phyloP scores from a whole-genome alignment of 2,329 filamentous ascomycete genomes.

The Colletotrichum sp. region DNA sequence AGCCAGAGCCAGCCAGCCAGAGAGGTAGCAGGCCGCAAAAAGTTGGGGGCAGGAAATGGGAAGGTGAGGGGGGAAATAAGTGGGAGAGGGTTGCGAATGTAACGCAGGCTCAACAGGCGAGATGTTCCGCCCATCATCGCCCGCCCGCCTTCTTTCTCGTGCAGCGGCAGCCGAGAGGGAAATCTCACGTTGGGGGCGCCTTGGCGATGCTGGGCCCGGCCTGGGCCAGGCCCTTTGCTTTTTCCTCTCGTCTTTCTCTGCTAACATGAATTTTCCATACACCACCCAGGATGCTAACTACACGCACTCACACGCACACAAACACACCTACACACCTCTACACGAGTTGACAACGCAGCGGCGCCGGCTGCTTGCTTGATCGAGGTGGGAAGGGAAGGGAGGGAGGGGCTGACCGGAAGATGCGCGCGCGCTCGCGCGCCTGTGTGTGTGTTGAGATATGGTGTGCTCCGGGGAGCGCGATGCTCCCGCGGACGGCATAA shows the following conservation, averaged over 20 bases:
- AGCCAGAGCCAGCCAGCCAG: neutral
- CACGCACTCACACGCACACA: neutral
- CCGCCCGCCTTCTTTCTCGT: neutral
- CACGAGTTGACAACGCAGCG: neutral
- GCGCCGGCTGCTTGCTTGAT: constrained; percentile 16
- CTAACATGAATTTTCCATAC: neutral
- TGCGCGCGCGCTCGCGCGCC: neutral
- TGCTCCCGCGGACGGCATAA: neutral
- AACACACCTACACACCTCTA: neutral
- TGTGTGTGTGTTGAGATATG: neutral
- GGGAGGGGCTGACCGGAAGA: neutral
- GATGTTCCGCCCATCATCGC: constrained; percentile 6
- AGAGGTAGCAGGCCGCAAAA: neutral
- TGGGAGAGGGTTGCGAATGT: constrained; percentile 18
- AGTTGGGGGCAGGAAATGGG: constrained; percentile 3
- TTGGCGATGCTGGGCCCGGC: neutral
- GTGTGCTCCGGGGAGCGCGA: neutral
- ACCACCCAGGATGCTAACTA: neutral
- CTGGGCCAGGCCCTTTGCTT: neutral
- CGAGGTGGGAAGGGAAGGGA: neutral
- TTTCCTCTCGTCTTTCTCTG: neutral
- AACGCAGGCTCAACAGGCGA: constrained; percentile 19
- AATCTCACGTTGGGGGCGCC: neutral
- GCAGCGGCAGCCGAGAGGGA: neutral
- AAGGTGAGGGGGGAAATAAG: neutral